Evolutionary conservation across 2,329 filamentous ascomycete genomes (phyloP), one percentile per base, ranked within the genome.

Genomic region (Cryphonectria japonica): DNA sequence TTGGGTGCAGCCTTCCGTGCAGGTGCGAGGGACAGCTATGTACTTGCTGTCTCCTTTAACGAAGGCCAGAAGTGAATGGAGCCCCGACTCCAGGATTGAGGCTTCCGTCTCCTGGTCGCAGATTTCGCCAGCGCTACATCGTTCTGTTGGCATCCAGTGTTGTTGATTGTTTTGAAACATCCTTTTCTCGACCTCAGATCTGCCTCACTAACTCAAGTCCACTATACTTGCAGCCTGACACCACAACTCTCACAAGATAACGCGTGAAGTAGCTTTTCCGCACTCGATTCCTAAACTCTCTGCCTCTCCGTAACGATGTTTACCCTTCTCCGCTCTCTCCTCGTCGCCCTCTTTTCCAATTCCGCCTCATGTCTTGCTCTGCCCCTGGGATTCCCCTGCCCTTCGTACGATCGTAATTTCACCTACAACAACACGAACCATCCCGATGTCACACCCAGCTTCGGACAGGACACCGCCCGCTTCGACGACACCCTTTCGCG

Each of bases 401-500:
- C 32, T 26, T 41, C 39, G 16, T 50, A n/a, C 2, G 39, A n/a
- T n/a, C 22, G 41, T 41, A 22, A 16, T 50, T 29, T 57, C 43
- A 62, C 52, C 43, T 32, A 34, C n/a, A 26, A 60, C 61, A 57
- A 64, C n/a, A 61, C 50, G 66, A 71, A 66, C 52, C 22, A 19
- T 29, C 54, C 14, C 26, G 26, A 32, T 13, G 29, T 59, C 29
- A 32, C 26, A 14, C 29, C 64, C 19, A 67, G 66, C 57, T 57
- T 69, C 54, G 69, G 66, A 39, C 68, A 62, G 52, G 69, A 66
- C 69, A 60, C 50, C 66, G 19, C 64, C 37, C 66, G 69, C 41
- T 39, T 65, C 66, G 69, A 71, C 54, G 69, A 69, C 66, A 34
- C 54, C 32, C 60, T 71, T 8, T 66, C 63, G 26, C 52, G 69